Evolutionary conservation across 2,329 filamentous ascomycete genomes (phyloP).

Genomic region (Scortechinia acanthostroma): DNA sequence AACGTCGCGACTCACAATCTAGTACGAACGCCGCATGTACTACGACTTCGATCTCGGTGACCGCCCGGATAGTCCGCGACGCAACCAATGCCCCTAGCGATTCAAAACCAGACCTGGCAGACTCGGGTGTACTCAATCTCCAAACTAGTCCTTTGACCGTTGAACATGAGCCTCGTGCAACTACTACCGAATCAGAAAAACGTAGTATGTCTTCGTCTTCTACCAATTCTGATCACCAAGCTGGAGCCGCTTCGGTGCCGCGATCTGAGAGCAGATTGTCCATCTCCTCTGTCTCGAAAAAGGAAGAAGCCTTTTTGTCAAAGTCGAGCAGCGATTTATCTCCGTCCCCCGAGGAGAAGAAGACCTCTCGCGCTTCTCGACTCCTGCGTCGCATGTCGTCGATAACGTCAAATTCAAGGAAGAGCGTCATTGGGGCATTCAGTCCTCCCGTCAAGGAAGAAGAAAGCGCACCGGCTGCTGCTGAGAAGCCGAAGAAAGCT

Average conservation of each 20-base stretch:
- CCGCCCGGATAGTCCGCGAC: conserved; percentile 73
- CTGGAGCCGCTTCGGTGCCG: neutral
- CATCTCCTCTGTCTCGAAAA: no score
- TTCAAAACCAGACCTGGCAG: neutral
- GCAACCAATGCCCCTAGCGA: conserved; percentile 34
- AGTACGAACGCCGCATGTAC: neutral
- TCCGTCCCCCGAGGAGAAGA: neutral
- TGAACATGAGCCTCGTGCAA: neutral
- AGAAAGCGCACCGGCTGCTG: neutral
- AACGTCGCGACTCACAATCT: neutral
- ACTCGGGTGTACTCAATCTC: no score
- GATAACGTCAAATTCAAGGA: neutral
- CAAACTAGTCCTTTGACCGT: neutral
- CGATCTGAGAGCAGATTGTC: neutral
- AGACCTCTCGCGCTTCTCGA: neutral
- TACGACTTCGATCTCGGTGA: conserved; percentile 73
- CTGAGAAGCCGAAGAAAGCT: neutral
- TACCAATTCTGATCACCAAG: no score
- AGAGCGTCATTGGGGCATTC: neutral
- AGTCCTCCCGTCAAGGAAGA: neutral
- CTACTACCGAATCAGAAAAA: neutral
- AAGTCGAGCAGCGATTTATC: neutral
- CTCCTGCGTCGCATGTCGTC: neutral
- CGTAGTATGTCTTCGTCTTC: neutral
- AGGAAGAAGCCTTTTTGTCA: no score